Evolutionary conservation across 2,329 filamentous ascomycete species (phyloP).

Genomic region (Teratosphaeriaceae sp.): DNA sequence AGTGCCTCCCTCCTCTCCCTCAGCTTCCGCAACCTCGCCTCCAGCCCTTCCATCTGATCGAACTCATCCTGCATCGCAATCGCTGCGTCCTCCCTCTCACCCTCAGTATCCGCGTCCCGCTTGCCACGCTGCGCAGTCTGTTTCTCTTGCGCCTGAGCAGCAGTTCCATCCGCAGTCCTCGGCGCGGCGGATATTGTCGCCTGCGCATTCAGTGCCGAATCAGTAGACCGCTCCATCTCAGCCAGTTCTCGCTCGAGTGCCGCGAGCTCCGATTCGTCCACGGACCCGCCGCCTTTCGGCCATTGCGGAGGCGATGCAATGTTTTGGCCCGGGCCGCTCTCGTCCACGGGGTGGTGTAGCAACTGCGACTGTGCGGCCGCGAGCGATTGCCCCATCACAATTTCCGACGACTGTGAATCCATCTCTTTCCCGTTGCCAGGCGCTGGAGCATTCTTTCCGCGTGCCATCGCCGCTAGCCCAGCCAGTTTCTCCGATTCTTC

Average conservation of each 20-base stretch:
- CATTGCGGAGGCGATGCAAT: too few relatives aligned
- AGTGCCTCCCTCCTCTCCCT: constrained; percentile 41
- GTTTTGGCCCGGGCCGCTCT: neutral
- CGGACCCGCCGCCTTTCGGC: neutral
- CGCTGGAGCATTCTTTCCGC: constrained; percentile 6
- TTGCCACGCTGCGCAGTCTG: constrained; percentile 36
- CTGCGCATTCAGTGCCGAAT: constrained; percentile 17
- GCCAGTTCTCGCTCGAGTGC: constrained; percentile 81
- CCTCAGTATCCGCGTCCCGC: constrained; percentile 40
- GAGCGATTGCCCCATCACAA: neutral
- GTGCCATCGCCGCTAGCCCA: neutral
- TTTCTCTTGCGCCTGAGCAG: constrained; percentile 40
- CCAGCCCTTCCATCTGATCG: constrained; percentile 44
- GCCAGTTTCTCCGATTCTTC: neutral
- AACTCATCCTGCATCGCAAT: constrained; percentile 42
- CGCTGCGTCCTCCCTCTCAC: constrained; percentile 42
- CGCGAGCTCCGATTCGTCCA: constrained; percentile 47
- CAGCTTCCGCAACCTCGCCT: constrained; percentile 38
- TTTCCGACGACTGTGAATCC: too few relatives aligned
- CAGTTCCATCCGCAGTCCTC: constrained; percentile 41
- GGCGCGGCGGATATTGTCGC: constrained; percentile 41
- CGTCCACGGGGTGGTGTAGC: neutral
- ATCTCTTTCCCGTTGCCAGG: too few relatives aligned
- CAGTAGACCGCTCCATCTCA: constrained; percentile 17
- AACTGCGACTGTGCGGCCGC: neutral